Evolutionary conservation across 371 early-diverging fungal species (phyloP).

Genomic region (Dichotomocladium elegans): DNA sequence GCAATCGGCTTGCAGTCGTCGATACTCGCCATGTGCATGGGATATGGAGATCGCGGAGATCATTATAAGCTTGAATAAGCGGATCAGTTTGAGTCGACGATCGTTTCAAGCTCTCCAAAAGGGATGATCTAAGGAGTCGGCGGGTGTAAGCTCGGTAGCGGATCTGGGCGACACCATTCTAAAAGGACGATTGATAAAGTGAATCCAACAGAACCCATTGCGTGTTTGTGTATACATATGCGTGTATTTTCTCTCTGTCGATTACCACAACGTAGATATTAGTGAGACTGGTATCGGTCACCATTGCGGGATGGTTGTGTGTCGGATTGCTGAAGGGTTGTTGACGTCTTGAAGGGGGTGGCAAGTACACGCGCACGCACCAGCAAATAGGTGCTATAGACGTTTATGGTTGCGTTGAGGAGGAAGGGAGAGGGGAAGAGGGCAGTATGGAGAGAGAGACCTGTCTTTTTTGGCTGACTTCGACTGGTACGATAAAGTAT

Average conservation of each 20-base stretch:
- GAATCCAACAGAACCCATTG: neutral
- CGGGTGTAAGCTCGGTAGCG: slow-evolving; percentile 43
- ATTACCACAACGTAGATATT: slow-evolving; percentile 47
- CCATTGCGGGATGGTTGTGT: slow-evolving; percentile 28
- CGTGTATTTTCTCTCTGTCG: too few relatives aligned
- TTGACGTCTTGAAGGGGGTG: too few relatives aligned
- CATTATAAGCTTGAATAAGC: slow-evolving; percentile 27
- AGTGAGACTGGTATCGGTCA: slow-evolving; percentile 45
- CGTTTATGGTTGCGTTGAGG: too few relatives aligned
- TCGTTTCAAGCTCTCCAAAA: slow-evolving; percentile 16
- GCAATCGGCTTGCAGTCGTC: neutral
- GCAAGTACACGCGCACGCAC: too few relatives aligned
- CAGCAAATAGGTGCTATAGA: too few relatives aligned
- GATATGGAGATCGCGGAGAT: slow-evolving; percentile 23
- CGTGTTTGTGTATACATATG: too few relatives aligned
- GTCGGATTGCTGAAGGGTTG: too few relatives aligned
- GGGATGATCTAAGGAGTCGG: slow-evolving; percentile 16
- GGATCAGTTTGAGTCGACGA: slow-evolving; percentile 2
- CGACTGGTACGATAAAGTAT: too few relatives aligned
- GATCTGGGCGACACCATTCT: slow-evolving; percentile 49
- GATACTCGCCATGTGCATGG: slow-evolving; percentile 31
- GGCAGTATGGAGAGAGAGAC: too few relatives aligned
- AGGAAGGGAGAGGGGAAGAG: too few relatives aligned
- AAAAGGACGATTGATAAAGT: slow-evolving; percentile 1
- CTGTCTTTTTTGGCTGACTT: too few relatives aligned